Evolutionary conservation across 2,329 filamentous ascomycete species (phyloP), one percentile per base, ranked within the genome.

Genomic region (Colletotrichum sojae): DNA sequence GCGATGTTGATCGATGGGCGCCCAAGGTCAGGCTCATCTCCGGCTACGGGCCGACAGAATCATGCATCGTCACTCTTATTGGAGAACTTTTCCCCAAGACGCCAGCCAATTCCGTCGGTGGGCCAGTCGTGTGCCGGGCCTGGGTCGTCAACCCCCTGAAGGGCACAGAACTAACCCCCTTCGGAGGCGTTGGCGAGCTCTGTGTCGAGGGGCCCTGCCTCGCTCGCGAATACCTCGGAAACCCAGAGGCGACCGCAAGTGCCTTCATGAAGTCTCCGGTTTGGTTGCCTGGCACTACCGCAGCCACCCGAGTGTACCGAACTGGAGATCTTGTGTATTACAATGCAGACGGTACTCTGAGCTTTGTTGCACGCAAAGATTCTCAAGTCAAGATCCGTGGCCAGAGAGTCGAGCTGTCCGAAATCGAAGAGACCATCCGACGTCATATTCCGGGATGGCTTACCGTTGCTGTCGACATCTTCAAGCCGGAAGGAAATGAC

Each of bases 341-440:
- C 52, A 76, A 82, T 45, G 70, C 75, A 0, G 80, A 85, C 46
- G 83, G 83, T 0, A 75, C 75, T 5, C 71, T 88, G 5, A 73
- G 78, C 0, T 86, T 82, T 46, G 68, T 87, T 18, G 86, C 86
- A 10, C 79, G 86, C 31, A 85, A 84, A 71, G 86, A 88, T 72
- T 81, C 80, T 0, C 86, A 88, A 73, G 81, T 88, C 48, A 88
- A 88, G 73, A 74, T 88, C 12, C 80, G 82, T 36, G 88, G 88
- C 48, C 87, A 82, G 63, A 73, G 85, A 66, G 78, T 86, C 66
- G 88, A 84, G 75, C 77, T 84, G 6, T 18, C 45, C 1, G 71
- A 72, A 36, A 63, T 72, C 12, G 71, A 72, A 27, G 55, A 65
- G 18, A 48, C 49, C 6, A 60, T 65, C 4, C 55, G 63, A 18